Conservation (phyloP, 148 eudicot genomes). For the Silene latifolia region DNA sequence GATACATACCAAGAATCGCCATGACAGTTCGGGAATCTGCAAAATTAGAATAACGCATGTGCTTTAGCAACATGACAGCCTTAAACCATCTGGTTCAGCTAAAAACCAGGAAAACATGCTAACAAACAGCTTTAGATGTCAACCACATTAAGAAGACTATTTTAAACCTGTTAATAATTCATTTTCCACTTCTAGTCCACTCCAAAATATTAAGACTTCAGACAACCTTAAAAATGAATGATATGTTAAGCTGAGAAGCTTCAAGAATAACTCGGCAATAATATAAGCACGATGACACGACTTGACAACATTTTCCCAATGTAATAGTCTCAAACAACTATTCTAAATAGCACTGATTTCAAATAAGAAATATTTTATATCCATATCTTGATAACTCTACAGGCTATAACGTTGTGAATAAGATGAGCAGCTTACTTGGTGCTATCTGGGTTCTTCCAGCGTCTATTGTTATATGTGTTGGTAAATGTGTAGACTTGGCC, state of each 20-base stretch:
- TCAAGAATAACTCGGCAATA: neutral
- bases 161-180: neutral
- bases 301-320: neutral
- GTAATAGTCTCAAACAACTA: neutral
- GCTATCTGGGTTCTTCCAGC: slow-evolving; percentile 99
- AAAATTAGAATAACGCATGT: slow-evolving; percentile 7
- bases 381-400: neutral
- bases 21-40: slow-evolving; percentile 98
- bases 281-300: too few species aligned
- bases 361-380: neutral
- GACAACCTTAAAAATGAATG: neutral
- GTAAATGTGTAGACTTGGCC: slow-evolving; percentile 78
- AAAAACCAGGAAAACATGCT: neutral
- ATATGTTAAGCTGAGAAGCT: neutral
- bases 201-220: neutral
- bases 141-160: neutral
- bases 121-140: neutral
- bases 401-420: neutral
- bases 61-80: neutral
- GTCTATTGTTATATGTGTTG: slow-evolving; percentile 78
- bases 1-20: slow-evolving; percentile 80
- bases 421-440: slow-evolving; percentile 60
- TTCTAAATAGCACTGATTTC: too few species aligned
- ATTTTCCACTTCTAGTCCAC: neutral
- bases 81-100: neutral